Percentiles rank a stretch among this genome's conserved stretches.
These are phyloP conservation scores for Triangularia verruculosa DNA, from an alignment of 2,329 filamentous ascomycete genomes.

Conservation along the genomic window DNA sequence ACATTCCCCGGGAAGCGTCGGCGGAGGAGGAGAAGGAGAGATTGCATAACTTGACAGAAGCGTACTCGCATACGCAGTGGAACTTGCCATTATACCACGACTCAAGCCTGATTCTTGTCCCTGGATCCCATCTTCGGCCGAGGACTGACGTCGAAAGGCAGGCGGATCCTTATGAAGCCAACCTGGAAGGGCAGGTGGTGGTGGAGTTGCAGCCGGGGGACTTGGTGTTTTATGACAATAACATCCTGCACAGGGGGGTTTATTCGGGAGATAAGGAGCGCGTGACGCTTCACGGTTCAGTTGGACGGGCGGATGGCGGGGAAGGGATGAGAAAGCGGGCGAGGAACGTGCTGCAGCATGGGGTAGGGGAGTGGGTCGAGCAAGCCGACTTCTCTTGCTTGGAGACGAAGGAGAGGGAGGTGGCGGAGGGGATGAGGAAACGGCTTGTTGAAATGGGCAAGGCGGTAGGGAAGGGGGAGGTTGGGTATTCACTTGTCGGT, in stretches of 20 bases:
- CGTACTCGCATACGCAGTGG: slow-evolving; percentile 69
- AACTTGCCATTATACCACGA: slow-evolving; percentile 81
- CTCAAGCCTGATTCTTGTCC: slow-evolving; percentile 69
- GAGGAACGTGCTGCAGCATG: slow-evolving; percentile 73
- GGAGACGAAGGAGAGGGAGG: slow-evolving; percentile 37
- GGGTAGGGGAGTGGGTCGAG: slow-evolving; percentile 64
- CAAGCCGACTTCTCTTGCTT: slow-evolving; percentile 50
- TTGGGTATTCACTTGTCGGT: slow-evolving; percentile 53
- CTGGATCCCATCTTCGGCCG: slow-evolving; percentile 69
- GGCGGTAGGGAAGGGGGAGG: slow-evolving; percentile 49
- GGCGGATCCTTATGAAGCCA: slow-evolving; percentile 62
- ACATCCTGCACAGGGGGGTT: slow-evolving; percentile 73
- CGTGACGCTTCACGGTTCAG: slow-evolving; percentile 64
- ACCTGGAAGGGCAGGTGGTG: slow-evolving; percentile 60
- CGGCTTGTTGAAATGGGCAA: slow-evolving; percentile 61
- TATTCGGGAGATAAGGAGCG: slow-evolving; percentile 60
- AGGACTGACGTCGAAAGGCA: slow-evolving; percentile 66
- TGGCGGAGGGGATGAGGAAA: slow-evolving; percentile 62
- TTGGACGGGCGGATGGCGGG: slow-evolving; percentile 54
- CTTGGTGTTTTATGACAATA: slow-evolving; percentile 85
- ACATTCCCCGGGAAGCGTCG: slow-evolving; percentile 65
- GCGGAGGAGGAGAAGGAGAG: slow-evolving; percentile 64
- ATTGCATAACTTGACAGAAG: slow-evolving; percentile 35
- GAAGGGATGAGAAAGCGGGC: slow-evolving; percentile 57
- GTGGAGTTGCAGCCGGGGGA: slow-evolving; percentile 72